Evolutionary conservation across 805 yeast species (phyloP), one percentile per base, ranked within the genome.

Genomic region (Yamadazyma laniorum): DNA sequence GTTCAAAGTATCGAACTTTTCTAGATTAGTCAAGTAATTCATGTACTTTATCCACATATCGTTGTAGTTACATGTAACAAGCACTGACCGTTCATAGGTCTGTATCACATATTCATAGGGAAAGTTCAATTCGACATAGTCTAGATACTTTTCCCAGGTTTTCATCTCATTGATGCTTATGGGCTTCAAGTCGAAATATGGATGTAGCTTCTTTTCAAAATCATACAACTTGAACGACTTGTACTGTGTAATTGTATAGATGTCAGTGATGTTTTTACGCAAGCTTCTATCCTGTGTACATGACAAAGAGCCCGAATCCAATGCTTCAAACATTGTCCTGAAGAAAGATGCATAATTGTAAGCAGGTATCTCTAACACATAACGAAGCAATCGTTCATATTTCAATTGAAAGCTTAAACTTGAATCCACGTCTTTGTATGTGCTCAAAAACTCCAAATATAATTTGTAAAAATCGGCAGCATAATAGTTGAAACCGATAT

Each of bases 71-170:
- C 75, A 70, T 1, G 77, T 64, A 2, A 70, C 47, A 3, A 74
- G 59, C 5, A 78, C 43, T 27, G 79, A 71, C 42, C 86, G 51
- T 36, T 75, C 75, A 44, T 74, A 80, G 0, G 60, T 48, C 11
- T 70, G 63, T 11, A 49, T 51, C 5, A 61, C 45, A 14, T 48
- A 53, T 0, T 45, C 50, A 7, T 37, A 38, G 1, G 63, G 53
- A 28, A 53, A 60, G 16, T 57, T 49, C 38, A 57, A 49, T 47
- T 82, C 87, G 25, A 77, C 59, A 40, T 67, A 76, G 44, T 71
- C 72, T 25, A 84, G 49, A 54, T 82, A 87, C 19, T 64, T 55
- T 37, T 70, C 75, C 79, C 95, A 83, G 8, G 61, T 65, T 14
- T 70, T 73, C 15, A 82, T 51, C 47, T 83, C 85, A 34, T 75